These are phyloP conservation scores for Teratosphaeria destructans DNA, from an alignment of 2,329 filamentous ascomycete genomes.

Conservation along the genomic window DNA sequence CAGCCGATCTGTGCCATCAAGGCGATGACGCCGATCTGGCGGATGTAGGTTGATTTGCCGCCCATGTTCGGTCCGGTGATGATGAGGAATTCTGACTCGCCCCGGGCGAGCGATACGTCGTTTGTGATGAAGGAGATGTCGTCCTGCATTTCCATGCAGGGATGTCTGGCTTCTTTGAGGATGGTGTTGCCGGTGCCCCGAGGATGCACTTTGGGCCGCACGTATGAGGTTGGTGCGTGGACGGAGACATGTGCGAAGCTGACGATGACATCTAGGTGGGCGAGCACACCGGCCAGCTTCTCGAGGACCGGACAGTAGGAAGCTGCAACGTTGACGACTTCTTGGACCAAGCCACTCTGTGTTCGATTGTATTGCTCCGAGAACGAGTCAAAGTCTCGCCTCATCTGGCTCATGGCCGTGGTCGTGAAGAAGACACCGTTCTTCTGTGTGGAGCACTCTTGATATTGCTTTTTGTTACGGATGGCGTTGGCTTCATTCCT, in stretches of 20 bases:
- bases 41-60: conserved; percentile 96
- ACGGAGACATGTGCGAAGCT: conserved; percentile 88
- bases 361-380: conserved; percentile 92
- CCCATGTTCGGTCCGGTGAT: conserved; percentile 99
- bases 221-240: conserved; percentile 84
- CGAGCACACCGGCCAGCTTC: conserved; percentile 74
- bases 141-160: conserved; percentile 97
- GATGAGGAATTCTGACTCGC: conserved; percentile 79
- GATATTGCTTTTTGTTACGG: conserved; percentile 78
- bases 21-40: conserved; percentile 91
- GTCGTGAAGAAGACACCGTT: conserved; percentile 99
- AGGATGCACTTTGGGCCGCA: conserved; percentile 79
- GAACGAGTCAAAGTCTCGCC: conserved; percentile 86
- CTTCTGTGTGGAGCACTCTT: conserved; percentile 96
- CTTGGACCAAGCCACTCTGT: conserved; percentile 78
- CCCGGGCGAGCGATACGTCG: conserved; percentile 71
- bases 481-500: conserved; percentile 86
- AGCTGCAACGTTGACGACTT: conserved; percentile 85
- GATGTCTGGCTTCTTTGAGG: conserved; percentile 87
- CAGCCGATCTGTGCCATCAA: conserved; percentile 95
- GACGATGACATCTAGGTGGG: conserved; percentile 90
- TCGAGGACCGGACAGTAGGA: conserved; percentile 93
- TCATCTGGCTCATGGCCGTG: conserved; percentile 62
- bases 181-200: conserved; percentile 81
- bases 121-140: conserved; percentile 98